These are phyloP conservation scores for Chlorella sp. DNA, from an alignment of 139 green algal genomes.

Conservation along the genomic window DNA sequence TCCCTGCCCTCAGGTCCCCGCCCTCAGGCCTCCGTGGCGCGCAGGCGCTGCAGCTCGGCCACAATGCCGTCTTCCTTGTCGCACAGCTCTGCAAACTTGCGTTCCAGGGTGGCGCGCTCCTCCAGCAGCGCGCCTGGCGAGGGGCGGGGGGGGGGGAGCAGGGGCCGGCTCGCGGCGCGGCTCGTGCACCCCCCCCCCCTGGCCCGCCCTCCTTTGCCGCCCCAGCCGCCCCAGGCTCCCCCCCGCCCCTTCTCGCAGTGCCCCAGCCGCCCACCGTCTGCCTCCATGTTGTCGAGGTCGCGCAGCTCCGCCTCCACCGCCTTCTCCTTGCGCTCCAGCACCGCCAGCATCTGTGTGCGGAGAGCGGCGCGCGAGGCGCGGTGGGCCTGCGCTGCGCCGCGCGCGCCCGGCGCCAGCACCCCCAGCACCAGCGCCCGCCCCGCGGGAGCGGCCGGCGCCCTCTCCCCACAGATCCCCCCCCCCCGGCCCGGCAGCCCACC, in stretches of 20 bases:
- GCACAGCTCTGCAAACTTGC: conserved; percentile 31
- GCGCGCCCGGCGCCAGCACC: not conserved
- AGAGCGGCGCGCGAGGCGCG: too few species aligned
- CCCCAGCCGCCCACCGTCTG: conserved; percentile 5
- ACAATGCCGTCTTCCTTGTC: conserved; percentile 35
- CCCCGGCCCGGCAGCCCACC: not conserved
- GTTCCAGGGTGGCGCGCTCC: conserved; percentile 19
- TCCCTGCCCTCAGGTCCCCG: not conserved
- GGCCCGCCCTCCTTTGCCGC: not conserved
- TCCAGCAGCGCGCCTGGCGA: conserved; percentile 27
- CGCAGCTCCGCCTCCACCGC: conserved; percentile 22
- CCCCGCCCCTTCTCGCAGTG: not conserved
- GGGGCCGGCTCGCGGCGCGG: not conserved
- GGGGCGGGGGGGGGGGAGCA: not conserved
- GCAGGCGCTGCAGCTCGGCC: conserved; percentile 25
- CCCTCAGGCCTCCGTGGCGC: conserved; percentile 9
- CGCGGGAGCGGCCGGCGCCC: not conserved
- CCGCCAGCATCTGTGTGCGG: conserved; percentile 4
- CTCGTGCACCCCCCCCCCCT: not conserved
- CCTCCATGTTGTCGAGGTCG: conserved; percentile 18
- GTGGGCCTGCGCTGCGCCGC: not conserved
- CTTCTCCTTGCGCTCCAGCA: conserved; percentile 30
- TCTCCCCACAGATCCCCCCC: not conserved
- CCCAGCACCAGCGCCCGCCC: not conserved
- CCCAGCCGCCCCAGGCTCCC: not conserved